Base-by-base conservation (phyloP, 2,329 filamentous ascomycete genomes). In the Aschersonia sp. region DNA sequence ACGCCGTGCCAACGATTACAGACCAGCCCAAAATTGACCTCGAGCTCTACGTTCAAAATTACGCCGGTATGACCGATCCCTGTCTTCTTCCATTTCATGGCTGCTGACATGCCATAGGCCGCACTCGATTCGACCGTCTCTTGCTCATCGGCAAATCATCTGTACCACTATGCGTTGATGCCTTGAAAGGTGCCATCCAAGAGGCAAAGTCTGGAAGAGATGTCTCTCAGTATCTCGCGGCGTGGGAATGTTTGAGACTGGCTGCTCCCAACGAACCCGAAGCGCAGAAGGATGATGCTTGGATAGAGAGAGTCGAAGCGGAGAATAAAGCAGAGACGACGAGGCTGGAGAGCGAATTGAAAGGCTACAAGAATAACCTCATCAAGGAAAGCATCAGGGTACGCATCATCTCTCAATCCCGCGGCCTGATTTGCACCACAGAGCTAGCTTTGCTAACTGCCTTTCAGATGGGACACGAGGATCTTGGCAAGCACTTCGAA, bases 381-480 rank as follows among this genome's bases (percentile, higher is more conserved):
- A 88, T 98, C 57, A 95, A 96, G 62, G 92, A 98, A 68, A 96
- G 88, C 68, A 95, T 97, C 58, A 70, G 89, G 55, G 88, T 94
- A 71, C 43, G 22, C 22, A 22, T 22, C 22, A 22, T 22, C 22
- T 22, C 22, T 22, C 22, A 22, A 22, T 22, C 22, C 22, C 22
- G 22, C 22, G 22, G 22, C 22, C 22, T 22, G 22, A 22, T 2
- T 22, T 22, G 22, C 22, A 22, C 22, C 22, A 3, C 22, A 3
- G 22, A 22, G 22, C 22, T 22, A 22, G 22, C 22, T 22, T 22
- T 22, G 22, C 22, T 22, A 22, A 22, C 22, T 37, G 8, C 33
- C 8, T 14, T 43, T 14, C 55, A 94, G 86, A 96, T 97, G 81
- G 90, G 87, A 43, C 85, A 96, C 57, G 88, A 96, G 63, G 92